These are phyloP conservation scores for Trametes versicolor DNA, from an alignment of 1,284 basidiomycete genomes.

Conservation along the genomic window DNA sequence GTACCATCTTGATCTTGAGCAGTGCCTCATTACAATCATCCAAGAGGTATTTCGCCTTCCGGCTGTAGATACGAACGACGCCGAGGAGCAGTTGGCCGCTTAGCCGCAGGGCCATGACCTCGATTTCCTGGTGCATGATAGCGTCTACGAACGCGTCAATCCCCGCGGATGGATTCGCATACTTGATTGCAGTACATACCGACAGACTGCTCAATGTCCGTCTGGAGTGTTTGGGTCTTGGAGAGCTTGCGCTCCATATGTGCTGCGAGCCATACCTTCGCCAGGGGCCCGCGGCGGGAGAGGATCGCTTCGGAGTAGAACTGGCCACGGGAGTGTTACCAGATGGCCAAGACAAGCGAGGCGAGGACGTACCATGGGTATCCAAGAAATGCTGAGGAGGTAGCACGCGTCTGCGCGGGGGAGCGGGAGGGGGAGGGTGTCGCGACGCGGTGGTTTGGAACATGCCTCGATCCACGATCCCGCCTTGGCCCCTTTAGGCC, in stretches of 20 bases:
- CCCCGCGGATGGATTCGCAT: not conserved
- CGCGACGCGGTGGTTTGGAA: slow-evolving; percentile 37
- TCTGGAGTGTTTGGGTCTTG: slow-evolving; percentile 93
- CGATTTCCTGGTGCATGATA: slow-evolving; percentile 90
- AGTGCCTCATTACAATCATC: slow-evolving; percentile 98
- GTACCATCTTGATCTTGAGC: slow-evolving; percentile 93
- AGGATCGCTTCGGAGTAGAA: slow-evolving; percentile 95
- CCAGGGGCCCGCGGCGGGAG: slow-evolving; percentile 92
- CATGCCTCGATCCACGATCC: slow-evolving; percentile 22
- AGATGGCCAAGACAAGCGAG: slow-evolving; percentile 41
- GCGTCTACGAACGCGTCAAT: slow-evolving; percentile 62
- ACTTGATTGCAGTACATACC: slow-evolving; percentile 60
- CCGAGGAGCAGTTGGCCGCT: slow-evolving; percentile 96
- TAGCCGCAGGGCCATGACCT: slow-evolving; percentile 91
- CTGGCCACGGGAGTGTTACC: slow-evolving; percentile 48
- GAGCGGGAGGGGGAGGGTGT: slow-evolving; percentile 29
- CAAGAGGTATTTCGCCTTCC: slow-evolving; percentile 96
- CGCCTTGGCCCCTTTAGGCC: slow-evolving; percentile 17
- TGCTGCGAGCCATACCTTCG: slow-evolving; percentile 98
- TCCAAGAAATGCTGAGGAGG: slow-evolving; percentile 34
- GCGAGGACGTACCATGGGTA: slow-evolving; percentile 35
- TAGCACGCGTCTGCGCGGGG: slow-evolving; percentile 38
- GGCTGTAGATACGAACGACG: slow-evolving; percentile 96
- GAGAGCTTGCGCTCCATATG: slow-evolving; percentile 99
- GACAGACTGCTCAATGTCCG: slow-evolving; percentile 93